These are phyloP conservation scores for Rhizopus sp. DNA, from an alignment of 371 early-diverging fungal species.

Conservation along the genomic window DNA sequence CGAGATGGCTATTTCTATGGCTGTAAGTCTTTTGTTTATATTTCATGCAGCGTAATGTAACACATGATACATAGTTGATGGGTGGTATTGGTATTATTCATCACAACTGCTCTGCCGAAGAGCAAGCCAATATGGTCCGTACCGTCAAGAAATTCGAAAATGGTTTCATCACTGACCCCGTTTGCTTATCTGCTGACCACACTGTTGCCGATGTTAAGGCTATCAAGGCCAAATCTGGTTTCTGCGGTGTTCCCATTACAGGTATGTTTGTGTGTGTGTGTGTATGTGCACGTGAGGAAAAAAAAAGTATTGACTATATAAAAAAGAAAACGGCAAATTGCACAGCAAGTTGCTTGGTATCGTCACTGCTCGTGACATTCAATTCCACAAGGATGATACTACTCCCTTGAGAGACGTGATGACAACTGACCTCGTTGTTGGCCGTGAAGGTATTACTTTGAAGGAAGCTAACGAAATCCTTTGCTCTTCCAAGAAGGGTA, in stretches of 20 bases:
- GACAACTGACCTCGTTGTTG: conserved; percentile 89
- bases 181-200: conserved; percentile 82
- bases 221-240: conserved; percentile 87
- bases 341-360: conserved; percentile 93
- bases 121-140: conserved; percentile 95
- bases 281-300: not conserved
- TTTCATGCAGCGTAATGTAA: not conserved
- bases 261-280: conserved; percentile 45
- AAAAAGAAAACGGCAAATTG: conserved; percentile 77
- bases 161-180: conserved; percentile 96
- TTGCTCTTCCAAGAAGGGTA: conserved; percentile 90
- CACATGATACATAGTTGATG: conserved; percentile 51
- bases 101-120: conserved; percentile 92
- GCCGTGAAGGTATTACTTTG: conserved; percentile 83
- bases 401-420: conserved; percentile 76
- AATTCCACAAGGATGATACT: conserved; percentile 74
- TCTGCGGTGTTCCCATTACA: conserved; percentile 97
- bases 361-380: conserved; percentile 95
- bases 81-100: conserved; percentile 97
- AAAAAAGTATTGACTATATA: conserved; percentile 4
- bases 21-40: conserved; percentile 54
- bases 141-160: conserved; percentile 98
- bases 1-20: conserved; percentile 97
- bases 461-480: conserved; percentile 89
- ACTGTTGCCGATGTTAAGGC: conserved; percentile 85